Evolutionary conservation across 176 grass and related monocot species (phyloP), one percentile per base, ranked within the genome.

Genomic region (Elaeis guineensis): DNA sequence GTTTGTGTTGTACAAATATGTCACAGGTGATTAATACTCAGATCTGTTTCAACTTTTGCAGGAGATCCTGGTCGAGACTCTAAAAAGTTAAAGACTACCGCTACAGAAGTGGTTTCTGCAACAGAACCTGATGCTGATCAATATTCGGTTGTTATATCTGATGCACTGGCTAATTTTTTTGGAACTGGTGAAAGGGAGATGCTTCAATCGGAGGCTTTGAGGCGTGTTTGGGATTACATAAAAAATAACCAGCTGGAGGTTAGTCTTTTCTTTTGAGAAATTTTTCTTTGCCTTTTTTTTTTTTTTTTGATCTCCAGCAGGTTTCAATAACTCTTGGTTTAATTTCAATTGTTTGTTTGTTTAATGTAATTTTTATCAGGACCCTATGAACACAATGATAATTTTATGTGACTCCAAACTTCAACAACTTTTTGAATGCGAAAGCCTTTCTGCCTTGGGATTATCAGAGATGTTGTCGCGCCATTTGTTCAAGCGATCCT

Each of bases 171-270:
- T 32, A 80, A 65, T 60, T 99, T 99, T 86, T 83, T 89, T 60
- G 88, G 82, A 52, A 93, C 81, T 39, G 85, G 69, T 65, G 79
- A 99, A 82, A 99, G 54, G 69, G 80, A 83, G 65, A 93, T 99
- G 85, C 61, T 77, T 55, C 78, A 78, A 17, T 83, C 74, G 51
- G 94, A 93, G 55, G 88, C 85, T 57, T 49, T 89, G 29, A 91
- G 73, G 60, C 84, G 76, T 76, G 74, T 99, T 57, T 99, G 94
- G 88, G 88, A 93, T 58, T 81, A 99, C 74, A 93, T 99, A 58
- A 99, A 89, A 77, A 77, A 49, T 66, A 99, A 99, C 66, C 81
- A 82, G 62, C 72, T 93, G 61, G 94, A 99, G 85, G 94, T 99
- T 72, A 70, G 80, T 44, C 35, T 44, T 39, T 44, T 44, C 35